These are phyloP conservation scores for Glebionis coronaria DNA, from an alignment of 129 eudicot species.

Conservation along the genomic window DNA sequence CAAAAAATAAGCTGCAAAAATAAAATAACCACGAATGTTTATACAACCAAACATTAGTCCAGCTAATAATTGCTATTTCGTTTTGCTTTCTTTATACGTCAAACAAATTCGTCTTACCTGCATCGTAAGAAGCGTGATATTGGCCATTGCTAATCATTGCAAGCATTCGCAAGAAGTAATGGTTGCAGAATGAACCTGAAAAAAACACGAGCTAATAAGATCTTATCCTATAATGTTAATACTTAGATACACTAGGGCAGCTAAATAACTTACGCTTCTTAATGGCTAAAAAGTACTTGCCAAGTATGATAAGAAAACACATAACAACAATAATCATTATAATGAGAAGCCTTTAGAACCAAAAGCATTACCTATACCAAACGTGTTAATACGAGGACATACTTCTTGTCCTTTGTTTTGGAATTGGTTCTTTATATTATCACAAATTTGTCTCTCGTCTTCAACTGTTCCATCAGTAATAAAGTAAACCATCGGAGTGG, in stretches of 20 bases:
- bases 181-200: constrained; percentile 79
- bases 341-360: neutral
- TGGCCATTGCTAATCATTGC: constrained; percentile 67
- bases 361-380: constrained; percentile 69
- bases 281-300: neutral
- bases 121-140: constrained; percentile 67
- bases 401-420: constrained; percentile 37
- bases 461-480: constrained; percentile 87
- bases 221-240: neutral
- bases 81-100: neutral
- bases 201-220: neutral
- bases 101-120: constrained; percentile 34
- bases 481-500: constrained; percentile 62
- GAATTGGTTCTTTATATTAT: constrained; percentile 35
- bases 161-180: constrained; percentile 78
- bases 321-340: too few relatives aligned
- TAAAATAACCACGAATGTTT: too few relatives aligned
- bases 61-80: too few relatives aligned
- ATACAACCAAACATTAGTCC: too few relatives aligned
- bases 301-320: neutral
- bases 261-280: neutral
- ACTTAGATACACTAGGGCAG: neutral
- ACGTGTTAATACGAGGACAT: constrained; percentile 67
- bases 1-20: neutral
- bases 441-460: constrained; percentile 73